phyloP scores from a whole-genome alignment of 495 filamentous ascomycete genomes.

The Hypoxylon trugodes region DNA sequence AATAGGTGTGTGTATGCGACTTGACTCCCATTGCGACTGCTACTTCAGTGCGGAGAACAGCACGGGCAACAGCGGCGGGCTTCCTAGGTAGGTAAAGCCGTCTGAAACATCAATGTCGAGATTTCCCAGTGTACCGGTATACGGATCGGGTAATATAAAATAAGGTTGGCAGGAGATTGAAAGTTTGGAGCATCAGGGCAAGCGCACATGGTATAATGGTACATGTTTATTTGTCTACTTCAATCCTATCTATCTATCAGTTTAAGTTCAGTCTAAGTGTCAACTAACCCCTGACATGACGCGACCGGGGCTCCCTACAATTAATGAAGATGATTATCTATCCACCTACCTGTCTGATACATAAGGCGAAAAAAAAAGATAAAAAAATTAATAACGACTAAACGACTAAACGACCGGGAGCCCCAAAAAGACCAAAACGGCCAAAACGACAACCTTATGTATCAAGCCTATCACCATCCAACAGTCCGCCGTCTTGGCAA shows the following conservation, averaged over 20 bases:
- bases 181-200: neutral
- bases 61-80: neutral
- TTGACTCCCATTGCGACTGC: too few relatives aligned
- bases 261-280: neutral
- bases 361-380: neutral
- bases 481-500: conserved; percentile 28
- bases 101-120: too few relatives aligned
- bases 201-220: neutral
- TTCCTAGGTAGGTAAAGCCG: too few relatives aligned
- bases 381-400: too few relatives aligned
- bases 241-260: neutral
- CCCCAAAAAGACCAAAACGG: neutral
- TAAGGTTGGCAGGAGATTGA: neutral
- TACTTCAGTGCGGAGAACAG: neutral
- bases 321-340: conserved; percentile 4
- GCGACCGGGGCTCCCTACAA: too few relatives aligned
- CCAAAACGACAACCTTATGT: conserved; percentile 15
- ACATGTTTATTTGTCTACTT: neutral
- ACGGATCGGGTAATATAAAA: conserved; percentile 4
- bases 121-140: neutral
- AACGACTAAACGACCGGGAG: neutral
- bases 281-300: conserved; percentile 5
- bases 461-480: conserved; percentile 27
- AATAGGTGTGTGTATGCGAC: neutral
- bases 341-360: conserved; percentile 18